Evolutionary conservation across 441 rosid species (phyloP).

Genomic region (Gossypium trilobum): DNA sequence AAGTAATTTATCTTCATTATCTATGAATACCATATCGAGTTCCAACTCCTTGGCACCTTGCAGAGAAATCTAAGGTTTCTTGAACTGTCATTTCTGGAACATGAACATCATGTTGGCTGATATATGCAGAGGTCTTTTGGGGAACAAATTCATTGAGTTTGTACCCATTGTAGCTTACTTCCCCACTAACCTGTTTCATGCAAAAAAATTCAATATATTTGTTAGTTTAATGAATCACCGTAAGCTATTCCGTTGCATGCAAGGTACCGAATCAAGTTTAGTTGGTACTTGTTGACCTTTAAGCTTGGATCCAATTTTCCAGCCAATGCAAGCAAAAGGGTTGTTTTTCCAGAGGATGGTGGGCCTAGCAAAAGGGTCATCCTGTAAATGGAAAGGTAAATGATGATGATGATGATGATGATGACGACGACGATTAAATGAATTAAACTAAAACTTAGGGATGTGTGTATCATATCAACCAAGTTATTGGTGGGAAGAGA

Average conservation of each 20-base stretch:
- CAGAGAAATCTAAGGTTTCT: conserved; percentile 70
- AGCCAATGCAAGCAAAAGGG: conserved; percentile 62
- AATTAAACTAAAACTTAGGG: no score
- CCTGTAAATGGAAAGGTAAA: conserved; percentile 23
- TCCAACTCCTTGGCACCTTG: conserved; percentile 61
- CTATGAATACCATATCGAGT: conserved; percentile 40
- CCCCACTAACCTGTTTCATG: conserved; percentile 42
- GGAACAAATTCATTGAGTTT: conserved; percentile 52
- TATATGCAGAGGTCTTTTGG: conserved; percentile 50
- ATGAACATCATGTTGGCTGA: conserved; percentile 64
- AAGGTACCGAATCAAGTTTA: background rate
- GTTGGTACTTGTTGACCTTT: conserved; percentile 18
- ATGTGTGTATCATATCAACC: no score
- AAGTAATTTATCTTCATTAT: background rate
- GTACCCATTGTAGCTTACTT: conserved; percentile 57
- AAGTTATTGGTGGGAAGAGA: no score
- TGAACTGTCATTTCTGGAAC: conserved; percentile 55
- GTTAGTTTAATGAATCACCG: no score
- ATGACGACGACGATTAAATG: no score
- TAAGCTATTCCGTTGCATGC: background rate
- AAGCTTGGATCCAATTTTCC: conserved; percentile 61
- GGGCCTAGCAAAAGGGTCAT: conserved; percentile 78
- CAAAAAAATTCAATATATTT: background rate
- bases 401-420: no score
- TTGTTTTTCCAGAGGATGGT: conserved; percentile 74